A percentile compares a stretch with the other conserved stretches of the same genome.
Evolutionary conservation across 768 basidiomycete species (phyloP).

Genomic region (Nidularia sp.): DNA sequence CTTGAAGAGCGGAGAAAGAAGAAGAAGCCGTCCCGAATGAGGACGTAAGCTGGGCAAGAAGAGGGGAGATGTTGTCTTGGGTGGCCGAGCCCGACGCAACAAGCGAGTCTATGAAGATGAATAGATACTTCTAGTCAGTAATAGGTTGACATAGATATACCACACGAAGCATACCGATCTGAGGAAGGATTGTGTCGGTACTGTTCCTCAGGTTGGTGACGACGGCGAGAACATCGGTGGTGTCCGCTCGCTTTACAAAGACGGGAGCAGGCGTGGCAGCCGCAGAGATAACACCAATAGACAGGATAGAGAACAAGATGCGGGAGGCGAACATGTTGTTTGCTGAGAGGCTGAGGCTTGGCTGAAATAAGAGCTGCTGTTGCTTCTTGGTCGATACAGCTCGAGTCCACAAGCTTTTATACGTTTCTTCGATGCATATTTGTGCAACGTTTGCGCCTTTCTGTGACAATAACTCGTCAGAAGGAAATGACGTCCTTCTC

Average conservation of each 20-base stretch:
- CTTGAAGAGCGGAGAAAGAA: conserved; percentile 5
- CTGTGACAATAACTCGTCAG: too few relatives aligned
- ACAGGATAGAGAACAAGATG: conserved; percentile 1
- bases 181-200: background rate
- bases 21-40: background rate
- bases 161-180: background rate
- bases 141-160: background rate
- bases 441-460: too few relatives aligned
- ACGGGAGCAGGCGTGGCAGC: background rate
- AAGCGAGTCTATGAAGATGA: background rate
- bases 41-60: background rate
- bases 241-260: background rate
- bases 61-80: background rate
- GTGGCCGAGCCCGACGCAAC: background rate
- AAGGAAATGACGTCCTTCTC: too few relatives aligned
- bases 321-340: background rate
- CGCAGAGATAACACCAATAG: background rate
- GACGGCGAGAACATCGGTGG: background rate
- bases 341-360: background rate
- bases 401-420: too few relatives aligned
- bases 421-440: too few relatives aligned
- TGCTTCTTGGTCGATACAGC: too few relatives aligned
- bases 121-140: background rate
- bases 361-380: too few relatives aligned
- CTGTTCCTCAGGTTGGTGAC: background rate